A percentile compares a stretch with the other conserved stretches of the same genome.
These are phyloP conservation scores for Hanseniaspora singularis DNA, from an alignment of 805 yeast species.

Conservation along the genomic window DNA sequence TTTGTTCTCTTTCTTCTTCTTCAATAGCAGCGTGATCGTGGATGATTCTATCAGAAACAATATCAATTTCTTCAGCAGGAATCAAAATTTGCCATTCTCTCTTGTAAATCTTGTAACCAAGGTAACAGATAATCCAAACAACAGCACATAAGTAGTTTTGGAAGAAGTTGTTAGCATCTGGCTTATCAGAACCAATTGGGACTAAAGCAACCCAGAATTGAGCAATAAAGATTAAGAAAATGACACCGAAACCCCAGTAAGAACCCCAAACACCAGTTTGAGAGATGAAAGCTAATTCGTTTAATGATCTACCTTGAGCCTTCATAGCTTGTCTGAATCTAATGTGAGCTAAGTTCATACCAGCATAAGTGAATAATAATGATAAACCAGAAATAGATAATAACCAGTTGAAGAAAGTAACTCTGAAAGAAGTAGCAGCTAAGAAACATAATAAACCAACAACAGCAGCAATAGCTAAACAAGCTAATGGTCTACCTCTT, in stretches of 20 bases:
- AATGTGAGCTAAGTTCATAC: slow-evolving; percentile 45
- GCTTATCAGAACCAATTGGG: slow-evolving; percentile 38
- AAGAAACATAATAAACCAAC: slow-evolving; percentile 55
- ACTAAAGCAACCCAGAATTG: slow-evolving; percentile 64
- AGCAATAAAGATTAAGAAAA: slow-evolving; percentile 40
- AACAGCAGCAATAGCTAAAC: slow-evolving; percentile 40
- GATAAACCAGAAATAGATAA: slow-evolving; percentile 51
- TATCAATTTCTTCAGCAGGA: slow-evolving; percentile 31
- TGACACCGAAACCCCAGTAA: slow-evolving; percentile 38
- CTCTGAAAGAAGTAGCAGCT: slow-evolving; percentile 50
- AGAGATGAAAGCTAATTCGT: slow-evolving; percentile 44
- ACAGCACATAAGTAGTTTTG: slow-evolving; percentile 40
- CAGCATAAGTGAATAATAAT: slow-evolving; percentile 50
- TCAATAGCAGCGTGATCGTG: slow-evolving; percentile 27
- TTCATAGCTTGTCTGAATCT: slow-evolving; percentile 48
- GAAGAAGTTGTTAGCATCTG: slow-evolving; percentile 37
- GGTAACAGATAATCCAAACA: slow-evolving; percentile 34
- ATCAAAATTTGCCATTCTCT: slow-evolving; percentile 29
- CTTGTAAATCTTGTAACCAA: slow-evolving; percentile 41
- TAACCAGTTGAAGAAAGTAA: slow-evolving; percentile 51
- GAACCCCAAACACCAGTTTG: slow-evolving; percentile 45
- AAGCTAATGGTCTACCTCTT: slow-evolving; percentile 50
- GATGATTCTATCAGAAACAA: slow-evolving; percentile 34
- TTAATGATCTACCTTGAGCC: slow-evolving; percentile 40
- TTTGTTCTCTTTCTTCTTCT: slow-evolving; percentile 28